Evolutionary conservation across 148 eudicot species (phyloP).

Genomic region (Arctostaphylos glauca): DNA sequence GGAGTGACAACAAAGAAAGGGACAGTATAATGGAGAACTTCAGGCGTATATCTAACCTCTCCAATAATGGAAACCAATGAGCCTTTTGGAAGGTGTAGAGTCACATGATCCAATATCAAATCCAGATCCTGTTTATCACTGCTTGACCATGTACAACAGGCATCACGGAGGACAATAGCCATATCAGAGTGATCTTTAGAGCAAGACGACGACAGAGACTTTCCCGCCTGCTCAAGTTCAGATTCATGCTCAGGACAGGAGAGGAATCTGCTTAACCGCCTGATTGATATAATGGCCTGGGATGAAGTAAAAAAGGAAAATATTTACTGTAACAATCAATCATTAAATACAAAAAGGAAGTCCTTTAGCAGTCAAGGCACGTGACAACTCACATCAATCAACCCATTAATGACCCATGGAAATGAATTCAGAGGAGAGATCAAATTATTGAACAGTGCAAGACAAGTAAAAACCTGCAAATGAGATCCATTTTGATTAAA

Average conservation of each 20-base stretch:
- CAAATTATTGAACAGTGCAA: constrained; percentile 88
- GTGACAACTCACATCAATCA: constrained; percentile 75
- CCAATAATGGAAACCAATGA: constrained; percentile 76
- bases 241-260: constrained; percentile 53
- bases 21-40: neutral
- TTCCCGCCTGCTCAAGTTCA: constrained; percentile 20
- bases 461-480: constrained; percentile 93
- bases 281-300: constrained; percentile 76
- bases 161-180: constrained; percentile 60
- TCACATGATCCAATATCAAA: constrained; percentile 53
- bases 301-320: constrained; percentile 8
- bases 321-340: neutral
- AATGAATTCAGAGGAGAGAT: constrained; percentile 95
- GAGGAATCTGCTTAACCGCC: constrained; percentile 78
- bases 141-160: constrained; percentile 75
- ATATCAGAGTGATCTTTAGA: constrained; percentile 36
- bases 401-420: constrained; percentile 98
- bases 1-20: neutral
- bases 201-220: constrained; percentile 33
- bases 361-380: constrained; percentile 1
- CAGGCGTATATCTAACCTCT: constrained; percentile 50
- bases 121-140: constrained; percentile 35
- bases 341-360: neutral
- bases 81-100: constrained; percentile 68
- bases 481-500: neutral